A percentile compares a stretch with the other conserved stretches of the same genome.
Conservation (phyloP, 495 filamentous ascomycete species). For the Annulohypoxylon moriforme region DNA sequence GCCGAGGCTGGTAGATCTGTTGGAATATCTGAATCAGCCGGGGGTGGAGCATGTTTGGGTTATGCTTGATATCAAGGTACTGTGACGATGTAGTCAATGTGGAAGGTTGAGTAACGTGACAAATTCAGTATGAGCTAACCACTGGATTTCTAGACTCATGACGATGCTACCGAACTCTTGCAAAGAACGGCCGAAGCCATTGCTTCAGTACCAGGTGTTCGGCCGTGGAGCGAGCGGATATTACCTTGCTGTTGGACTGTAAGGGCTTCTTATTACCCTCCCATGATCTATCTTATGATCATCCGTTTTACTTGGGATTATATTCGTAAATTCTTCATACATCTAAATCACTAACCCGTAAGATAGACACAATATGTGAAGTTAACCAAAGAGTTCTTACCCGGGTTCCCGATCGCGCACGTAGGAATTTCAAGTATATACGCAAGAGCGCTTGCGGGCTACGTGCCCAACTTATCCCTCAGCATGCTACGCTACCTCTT, state of each 20-base stretch:
- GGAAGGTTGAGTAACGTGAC: not conserved
- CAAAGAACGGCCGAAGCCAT: conserved; percentile 71
- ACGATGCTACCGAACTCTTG: conserved; percentile 78
- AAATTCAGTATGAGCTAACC: not conserved
- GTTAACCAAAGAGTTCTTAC: conserved; percentile 68
- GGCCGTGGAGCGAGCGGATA: conserved; percentile 77
- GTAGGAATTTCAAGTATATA: conserved; percentile 78
- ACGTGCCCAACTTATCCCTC: conserved; percentile 71
- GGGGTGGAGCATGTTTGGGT: conserved; percentile 76
- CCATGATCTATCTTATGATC: not conserved
- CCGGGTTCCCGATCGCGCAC: conserved; percentile 72
- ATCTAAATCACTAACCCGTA: not conserved
- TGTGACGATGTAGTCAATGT: not conserved
- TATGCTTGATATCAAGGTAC: conserved; percentile 88
- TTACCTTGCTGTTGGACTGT: conserved; percentile 84
- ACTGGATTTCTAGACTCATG: conserved; percentile 60
- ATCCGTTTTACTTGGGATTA: not conserved
- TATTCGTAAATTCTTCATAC: not conserved
- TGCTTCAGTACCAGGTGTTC: conserved; percentile 57
- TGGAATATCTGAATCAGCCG: conserved; percentile 73
- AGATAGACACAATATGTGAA: conserved; percentile 70
- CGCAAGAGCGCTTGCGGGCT: conserved; percentile 73
- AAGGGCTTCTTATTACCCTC: conserved; percentile 37
- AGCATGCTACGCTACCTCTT: conserved; percentile 77
- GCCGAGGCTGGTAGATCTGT: conserved; percentile 78